Evolutionary conservation across 148 eudicot genomes (phyloP).

Genomic region (Euryodendron excelsum): DNA sequence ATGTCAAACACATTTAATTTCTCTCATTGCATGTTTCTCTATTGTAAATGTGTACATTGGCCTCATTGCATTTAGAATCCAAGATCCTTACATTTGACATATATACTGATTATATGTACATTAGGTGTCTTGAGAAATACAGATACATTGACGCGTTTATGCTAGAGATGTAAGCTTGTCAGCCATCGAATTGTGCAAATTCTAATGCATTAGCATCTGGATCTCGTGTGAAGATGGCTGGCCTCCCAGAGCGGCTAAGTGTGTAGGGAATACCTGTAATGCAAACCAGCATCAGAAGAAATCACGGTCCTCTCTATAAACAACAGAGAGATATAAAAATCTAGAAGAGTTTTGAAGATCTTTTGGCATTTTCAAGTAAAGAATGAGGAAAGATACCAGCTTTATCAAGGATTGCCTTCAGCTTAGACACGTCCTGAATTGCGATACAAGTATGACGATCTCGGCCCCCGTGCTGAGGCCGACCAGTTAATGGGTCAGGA

Average conservation of each 20-base stretch:
- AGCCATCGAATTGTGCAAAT: conserved; percentile 64
- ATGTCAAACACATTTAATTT: not conserved
- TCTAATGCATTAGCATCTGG: conserved; percentile 95
- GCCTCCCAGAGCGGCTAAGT: conserved; percentile 91
- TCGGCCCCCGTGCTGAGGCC: conserved; percentile 92
- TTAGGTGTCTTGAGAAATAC: not conserved
- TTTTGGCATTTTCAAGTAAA: not conserved
- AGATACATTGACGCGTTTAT: not conserved
- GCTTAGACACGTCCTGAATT: conserved; percentile 79
- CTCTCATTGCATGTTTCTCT: not conserved
- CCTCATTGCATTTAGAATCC: not conserved
- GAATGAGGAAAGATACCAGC: conserved; percentile 11
- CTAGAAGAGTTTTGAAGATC: not conserved
- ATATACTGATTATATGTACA: not conserved
- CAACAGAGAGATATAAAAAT: not conserved
- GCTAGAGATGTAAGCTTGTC: not conserved
- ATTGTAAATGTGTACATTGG: not conserved
- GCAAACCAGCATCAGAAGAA: not conserved
- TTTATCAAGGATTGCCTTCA: conserved; percentile 70
- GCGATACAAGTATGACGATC: conserved; percentile 91
- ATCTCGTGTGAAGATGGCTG: conserved; percentile 86
- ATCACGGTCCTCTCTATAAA: not conserved
- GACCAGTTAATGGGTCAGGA: conserved; percentile 93
- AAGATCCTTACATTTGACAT: not conserved
- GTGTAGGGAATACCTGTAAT: conserved; percentile 81